These are phyloP conservation scores for Platanthera guangdongensis DNA, from an alignment of 106 monocot genomes.

Conservation along the genomic window DNA sequence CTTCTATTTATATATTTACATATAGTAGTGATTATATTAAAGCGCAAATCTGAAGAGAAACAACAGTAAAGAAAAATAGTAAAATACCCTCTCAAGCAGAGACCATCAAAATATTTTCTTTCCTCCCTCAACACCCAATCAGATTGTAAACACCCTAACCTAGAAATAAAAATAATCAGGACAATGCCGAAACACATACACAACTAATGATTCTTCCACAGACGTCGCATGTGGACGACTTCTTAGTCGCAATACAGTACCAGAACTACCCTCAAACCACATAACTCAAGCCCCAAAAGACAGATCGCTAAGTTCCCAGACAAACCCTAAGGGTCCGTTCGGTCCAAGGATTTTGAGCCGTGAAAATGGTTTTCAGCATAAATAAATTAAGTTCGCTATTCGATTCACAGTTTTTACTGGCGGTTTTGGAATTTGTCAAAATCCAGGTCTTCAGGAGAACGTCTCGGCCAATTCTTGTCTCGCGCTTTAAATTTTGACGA, in stretches of 20 bases:
- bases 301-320: not conserved
- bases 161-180: not conserved
- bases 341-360: too few species aligned
- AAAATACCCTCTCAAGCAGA: not conserved
- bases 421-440: too few species aligned
- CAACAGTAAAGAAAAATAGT: not conserved
- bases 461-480: too few species aligned
- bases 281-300: not conserved
- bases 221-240: too few species aligned
- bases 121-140: not conserved
- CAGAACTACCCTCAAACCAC: not conserved
- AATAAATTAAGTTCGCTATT: too few species aligned
- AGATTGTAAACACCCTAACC: not conserved
- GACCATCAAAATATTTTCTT: not conserved
- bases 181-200: not conserved
- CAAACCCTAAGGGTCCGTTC: not conserved
- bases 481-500: too few species aligned
- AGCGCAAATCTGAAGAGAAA: too few species aligned
- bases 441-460: too few species aligned
- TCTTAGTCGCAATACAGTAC: not conserved
- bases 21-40: too few species aligned
- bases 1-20: too few species aligned
- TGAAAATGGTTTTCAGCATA: too few species aligned
- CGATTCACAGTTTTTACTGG: too few species aligned
- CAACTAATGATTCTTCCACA: not conserved